These are phyloP conservation scores for Magnaporthiopsis rhizophila DNA, from an alignment of 2,329 filamentous ascomycete species.

Conservation along the genomic window DNA sequence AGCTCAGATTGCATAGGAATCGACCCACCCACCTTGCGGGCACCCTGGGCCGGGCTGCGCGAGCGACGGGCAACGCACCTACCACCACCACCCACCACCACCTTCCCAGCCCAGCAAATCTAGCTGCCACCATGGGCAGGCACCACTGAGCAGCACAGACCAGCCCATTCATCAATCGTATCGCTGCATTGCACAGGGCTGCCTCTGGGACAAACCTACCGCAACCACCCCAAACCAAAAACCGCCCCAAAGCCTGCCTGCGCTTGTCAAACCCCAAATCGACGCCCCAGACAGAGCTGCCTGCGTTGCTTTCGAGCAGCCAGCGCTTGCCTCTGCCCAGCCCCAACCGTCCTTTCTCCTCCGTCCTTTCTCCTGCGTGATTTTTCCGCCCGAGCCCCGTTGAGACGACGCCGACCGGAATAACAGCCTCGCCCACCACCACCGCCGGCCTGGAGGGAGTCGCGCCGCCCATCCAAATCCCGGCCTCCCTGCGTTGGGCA, in stretches of 20 bases:
- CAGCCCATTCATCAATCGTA: constrained; percentile 8
- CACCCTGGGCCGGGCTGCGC: background rate
- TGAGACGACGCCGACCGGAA: background rate
- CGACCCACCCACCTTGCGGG: constrained; percentile 14
- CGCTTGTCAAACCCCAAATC: background rate
- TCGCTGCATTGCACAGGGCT: constrained; percentile 4
- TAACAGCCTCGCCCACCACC: constrained; percentile 6
- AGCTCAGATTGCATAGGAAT: constrained; percentile 18
- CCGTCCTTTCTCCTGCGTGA: background rate
- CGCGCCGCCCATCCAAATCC: background rate
- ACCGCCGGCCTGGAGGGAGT: constrained; percentile 1
- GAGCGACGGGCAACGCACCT: background rate
- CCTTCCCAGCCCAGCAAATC: background rate
- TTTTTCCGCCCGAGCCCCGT: background rate
- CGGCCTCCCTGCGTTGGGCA: constrained; percentile 7
- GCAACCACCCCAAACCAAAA: constrained; percentile 1
- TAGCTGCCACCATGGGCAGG: background rate
- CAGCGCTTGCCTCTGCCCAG: constrained; percentile 2
- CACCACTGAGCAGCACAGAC: background rate
- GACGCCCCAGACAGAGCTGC: constrained; percentile 1
- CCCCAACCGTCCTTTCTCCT: background rate
- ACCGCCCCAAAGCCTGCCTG: background rate
- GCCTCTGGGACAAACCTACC: background rate
- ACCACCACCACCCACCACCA: constrained; percentile 1
- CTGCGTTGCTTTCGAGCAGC: constrained; percentile 7